Evolutionary conservation across 495 filamentous ascomycete species (phyloP), one percentile per base, ranked within the genome.

Genomic region (Hypoxylon intermedium): DNA sequence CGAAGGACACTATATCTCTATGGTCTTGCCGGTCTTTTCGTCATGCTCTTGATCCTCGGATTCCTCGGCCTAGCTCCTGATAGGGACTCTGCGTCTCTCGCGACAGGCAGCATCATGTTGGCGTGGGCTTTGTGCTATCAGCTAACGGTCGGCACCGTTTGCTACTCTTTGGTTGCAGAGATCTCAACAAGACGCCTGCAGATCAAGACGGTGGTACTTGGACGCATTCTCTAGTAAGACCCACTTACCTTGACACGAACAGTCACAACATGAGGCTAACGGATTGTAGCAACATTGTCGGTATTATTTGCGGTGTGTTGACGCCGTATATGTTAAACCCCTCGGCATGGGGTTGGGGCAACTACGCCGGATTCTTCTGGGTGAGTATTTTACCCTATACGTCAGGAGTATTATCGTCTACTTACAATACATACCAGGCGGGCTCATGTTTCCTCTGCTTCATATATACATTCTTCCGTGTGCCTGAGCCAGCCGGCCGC

Each of bases 291-390:
- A 65, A 65, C 18, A 72, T 70, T 11, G 42, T 56, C 16, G 18
- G 52, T 34, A 23, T 60, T 15, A 45, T 92, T 60, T 85, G 81
- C 63, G 83, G 82, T 48, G 86, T 91, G 11, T 67, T 93, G 3
- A 90, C 89, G 0, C 87, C 88, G 0, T 89, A 89, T 67, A 89
- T 90, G 87, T 72, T 92, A 28, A 92, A 91, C 73, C 87, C 87
- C 0, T 75, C 72, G 0, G 87, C 84, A 0, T 92, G 89, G 89
- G 68, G 89, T 72, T 93, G 88, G 89, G 75, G 81, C 41, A 89
- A 88, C 60, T 89, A 83, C 54, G 79, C 88, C n/a, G 88, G 87
- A n/a, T 90, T 93, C 72, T 91, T 92, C 79, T 93, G 87, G 88
- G 87, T 77, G 55, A 58, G 76, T 70, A 16, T n/a, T 34, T 5